phyloP scores from a whole-genome alignment of 1,139 yeast species.

The Geotrichum fermentans region DNA sequence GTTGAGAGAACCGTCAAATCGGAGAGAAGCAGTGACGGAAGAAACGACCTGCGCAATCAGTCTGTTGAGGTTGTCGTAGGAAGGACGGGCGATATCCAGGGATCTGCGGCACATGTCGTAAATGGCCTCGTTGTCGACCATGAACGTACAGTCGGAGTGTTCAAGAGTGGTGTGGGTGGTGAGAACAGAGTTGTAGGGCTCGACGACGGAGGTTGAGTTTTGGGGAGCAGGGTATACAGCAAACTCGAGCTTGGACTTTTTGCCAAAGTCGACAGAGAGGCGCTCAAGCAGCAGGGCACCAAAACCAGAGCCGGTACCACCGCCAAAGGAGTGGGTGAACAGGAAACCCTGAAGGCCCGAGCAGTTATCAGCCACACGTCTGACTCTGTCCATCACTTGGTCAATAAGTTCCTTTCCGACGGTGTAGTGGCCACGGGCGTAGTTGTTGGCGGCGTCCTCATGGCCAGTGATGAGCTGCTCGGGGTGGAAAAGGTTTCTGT shows the following conservation, averaged over 20 bases:
- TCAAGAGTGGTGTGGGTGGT: constrained; percentile 95
- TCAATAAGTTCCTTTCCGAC: constrained; percentile 94
- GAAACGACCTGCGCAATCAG: constrained; percentile 97
- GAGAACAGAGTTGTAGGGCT: constrained; percentile 94
- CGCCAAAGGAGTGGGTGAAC: constrained; percentile 96
- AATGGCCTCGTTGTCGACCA: constrained; percentile 98
- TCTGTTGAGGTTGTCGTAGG: constrained; percentile 77
- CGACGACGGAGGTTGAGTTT: constrained; percentile 93
- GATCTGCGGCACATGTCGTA: constrained; percentile 97
- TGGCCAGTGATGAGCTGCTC: constrained; percentile 96
- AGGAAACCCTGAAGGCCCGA: constrained; percentile 96
- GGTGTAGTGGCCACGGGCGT: constrained; percentile 98
- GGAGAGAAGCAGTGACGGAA: constrained; percentile 94
- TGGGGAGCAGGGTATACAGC: constrained; percentile 99
- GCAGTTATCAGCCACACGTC: constrained; percentile 96
- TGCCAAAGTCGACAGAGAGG: constrained; percentile 87
- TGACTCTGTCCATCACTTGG: constrained; percentile 88
- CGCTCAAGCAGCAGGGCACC: constrained; percentile 93
- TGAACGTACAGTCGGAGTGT: constrained; percentile 97
- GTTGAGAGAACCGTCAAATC: constrained; percentile 94
- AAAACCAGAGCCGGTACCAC: constrained; percentile 99
- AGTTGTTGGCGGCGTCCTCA: constrained; percentile 98
- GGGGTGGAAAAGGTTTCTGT: constrained; percentile 92
- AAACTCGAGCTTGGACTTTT: constrained; percentile 92
- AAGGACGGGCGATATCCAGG: constrained; percentile 89